Evolutionary conservation across 768 basidiomycete genomes (phyloP).

Genomic region (Gloeostereum incarnatum): DNA sequence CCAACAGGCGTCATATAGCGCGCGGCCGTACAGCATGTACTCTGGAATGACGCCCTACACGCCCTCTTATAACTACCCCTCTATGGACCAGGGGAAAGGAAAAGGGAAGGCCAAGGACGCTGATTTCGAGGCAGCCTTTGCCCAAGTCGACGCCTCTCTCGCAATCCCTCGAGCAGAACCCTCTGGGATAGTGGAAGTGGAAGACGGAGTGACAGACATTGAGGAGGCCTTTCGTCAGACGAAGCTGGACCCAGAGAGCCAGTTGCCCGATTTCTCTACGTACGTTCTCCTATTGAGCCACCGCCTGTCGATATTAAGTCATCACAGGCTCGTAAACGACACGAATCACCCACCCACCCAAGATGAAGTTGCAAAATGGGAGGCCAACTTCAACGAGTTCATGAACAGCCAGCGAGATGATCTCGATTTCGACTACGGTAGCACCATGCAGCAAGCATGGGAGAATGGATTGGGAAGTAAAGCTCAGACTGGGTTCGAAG

Average conservation of each 20-base stretch:
- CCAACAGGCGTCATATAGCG: constrained; percentile 20
- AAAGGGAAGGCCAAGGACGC: constrained; percentile 76
- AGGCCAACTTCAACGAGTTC: constrained; percentile 72
- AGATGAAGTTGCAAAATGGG: constrained; percentile 73
- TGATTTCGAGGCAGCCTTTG: constrained; percentile 84
- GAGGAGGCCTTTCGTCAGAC: constrained; percentile 28
- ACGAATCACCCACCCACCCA: constrained; percentile 42
- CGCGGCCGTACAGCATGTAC: no score
- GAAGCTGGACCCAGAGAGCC: constrained; percentile 17
- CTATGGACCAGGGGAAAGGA: constrained; percentile 34
- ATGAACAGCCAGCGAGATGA: constrained; percentile 64
- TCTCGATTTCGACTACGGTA: constrained; percentile 52
- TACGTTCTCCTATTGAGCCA: neutral
- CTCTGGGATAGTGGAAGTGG: constrained; percentile 47
- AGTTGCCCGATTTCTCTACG: neutral
- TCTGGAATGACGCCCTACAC: no score
- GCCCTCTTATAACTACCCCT: no score
- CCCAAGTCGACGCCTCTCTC: constrained; percentile 51
- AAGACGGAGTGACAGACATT: constrained; percentile 26
- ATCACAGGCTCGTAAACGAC: no score
- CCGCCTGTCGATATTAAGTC: neutral
- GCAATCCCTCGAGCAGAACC: constrained; percentile 26
- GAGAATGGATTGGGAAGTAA: constrained; percentile 42
- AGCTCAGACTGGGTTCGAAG: constrained; percentile 20
- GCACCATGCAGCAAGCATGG: constrained; percentile 57